Base-by-base conservation (phyloP, 495 filamentous ascomycete genomes). In the Venustampulla echinocandica region DNA sequence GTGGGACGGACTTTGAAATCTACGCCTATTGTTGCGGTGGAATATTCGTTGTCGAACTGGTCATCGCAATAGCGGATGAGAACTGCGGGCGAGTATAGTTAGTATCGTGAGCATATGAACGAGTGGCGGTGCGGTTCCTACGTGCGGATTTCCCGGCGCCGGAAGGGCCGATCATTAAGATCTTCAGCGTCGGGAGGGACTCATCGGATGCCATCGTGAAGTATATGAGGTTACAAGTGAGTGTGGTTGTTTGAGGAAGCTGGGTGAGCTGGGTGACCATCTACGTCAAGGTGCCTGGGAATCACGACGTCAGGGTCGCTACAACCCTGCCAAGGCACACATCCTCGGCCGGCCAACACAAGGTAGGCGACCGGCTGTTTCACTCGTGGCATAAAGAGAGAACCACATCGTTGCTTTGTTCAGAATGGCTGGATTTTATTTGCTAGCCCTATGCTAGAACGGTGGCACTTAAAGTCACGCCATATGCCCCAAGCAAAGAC, bases 11-110 rank as follows among this genome's bases (percentile, higher is more conserved):
- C 75, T 64, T 77, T 76, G 61, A 77, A 80, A 51, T 80, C 76
- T 40, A 80, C 72, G 19, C 76, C 76, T 49, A 80, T 79, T 1
- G 76, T 80, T 18, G 76, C 73, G 38, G 71, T 69, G 10, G 74
- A 67, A 24, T 62, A 69, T 47, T 78, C 74, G 9, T 71, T 69
- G 44, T 80, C 76, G 46, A 77, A 80, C 45, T 76, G 71, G 57
- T 80, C 71, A 47, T 80, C 75, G 59, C 74, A 77, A 57, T 80
- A 67, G 47, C 63, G 62, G 35, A 73, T 67, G 42, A 74, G 49
- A 33, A 61, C 58, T 61, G 32, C 15, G 22, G 10, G 15, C 13
- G 36, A 45, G 11, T 5, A 3, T 10, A 11, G 27, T n/a, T n/a
- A n/a, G n/a, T n/a, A n/a, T 9, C 4, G 22, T 27, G 1, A 40